A percentile compares a stretch with the other conserved stretches of the same genome.
Evolutionary conservation across 1,284 basidiomycete genomes (phyloP).

Genomic region (Malassezia sympodialis): DNA sequence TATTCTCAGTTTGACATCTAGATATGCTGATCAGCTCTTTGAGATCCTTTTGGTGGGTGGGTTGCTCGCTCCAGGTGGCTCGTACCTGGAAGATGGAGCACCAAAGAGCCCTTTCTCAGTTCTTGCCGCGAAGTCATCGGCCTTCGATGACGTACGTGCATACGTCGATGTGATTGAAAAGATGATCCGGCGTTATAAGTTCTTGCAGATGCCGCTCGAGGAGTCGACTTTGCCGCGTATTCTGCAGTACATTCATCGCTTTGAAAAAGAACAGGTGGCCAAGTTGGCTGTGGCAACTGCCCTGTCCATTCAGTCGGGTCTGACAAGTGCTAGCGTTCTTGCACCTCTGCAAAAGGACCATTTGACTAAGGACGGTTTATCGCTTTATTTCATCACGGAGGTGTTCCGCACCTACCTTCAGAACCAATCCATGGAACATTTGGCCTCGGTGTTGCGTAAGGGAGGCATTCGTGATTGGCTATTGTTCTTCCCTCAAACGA

Average conservation of each 20-base stretch:
- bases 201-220: conserved; percentile 90
- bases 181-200: conserved; percentile 89
- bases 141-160: conserved; percentile 58
- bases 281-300: conserved; percentile 73
- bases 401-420: conserved; percentile 71
- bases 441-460: conserved; percentile 56
- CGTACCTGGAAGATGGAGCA: conserved; percentile 74
- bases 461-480: conserved; percentile 76
- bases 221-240: conserved; percentile 69
- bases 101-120: conserved; percentile 71
- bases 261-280: conserved; percentile 52
- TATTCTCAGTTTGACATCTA: conserved; percentile 58
- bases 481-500: conserved; percentile 73
- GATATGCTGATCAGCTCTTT: conserved; percentile 89
- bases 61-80: conserved; percentile 86
- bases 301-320: conserved; percentile 68
- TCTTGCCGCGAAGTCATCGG: conserved; percentile 57
- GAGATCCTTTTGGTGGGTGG: conserved; percentile 88
- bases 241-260: conserved; percentile 68
- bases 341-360: conserved; percentile 80
- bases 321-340: conserved; percentile 66
- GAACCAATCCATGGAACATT: conserved; percentile 62
- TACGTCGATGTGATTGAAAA: conserved; percentile 88
- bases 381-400: conserved; percentile 64
- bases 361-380: conserved; percentile 73